These are phyloP conservation scores for Trichoderma cornu-damae DNA, from an alignment of 2,329 filamentous ascomycete genomes.

Conservation along the genomic window DNA sequence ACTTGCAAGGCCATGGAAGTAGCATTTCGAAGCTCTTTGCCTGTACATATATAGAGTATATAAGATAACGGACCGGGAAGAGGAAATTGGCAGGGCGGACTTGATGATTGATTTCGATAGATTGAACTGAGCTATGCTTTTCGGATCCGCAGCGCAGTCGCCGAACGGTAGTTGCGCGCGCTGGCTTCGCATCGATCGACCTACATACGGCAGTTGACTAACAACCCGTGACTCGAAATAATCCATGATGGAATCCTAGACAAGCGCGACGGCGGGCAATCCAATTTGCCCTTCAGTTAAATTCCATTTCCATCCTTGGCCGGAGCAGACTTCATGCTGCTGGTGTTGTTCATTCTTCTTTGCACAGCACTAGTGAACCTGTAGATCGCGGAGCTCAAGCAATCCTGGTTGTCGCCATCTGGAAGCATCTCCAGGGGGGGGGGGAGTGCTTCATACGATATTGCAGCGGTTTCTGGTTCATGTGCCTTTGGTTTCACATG, in stretches of 20 bases:
- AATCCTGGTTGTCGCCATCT: too few relatives aligned
- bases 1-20: background rate
- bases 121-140: background rate
- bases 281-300: background rate
- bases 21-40: background rate
- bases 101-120: background rate
- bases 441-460: background rate
- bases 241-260: background rate
- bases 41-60: too few relatives aligned
- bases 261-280: background rate
- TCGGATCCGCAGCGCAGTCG: background rate
- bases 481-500: too few relatives aligned
- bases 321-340: background rate
- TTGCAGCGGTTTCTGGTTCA: background rate
- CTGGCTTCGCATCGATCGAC: background rate
- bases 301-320: background rate
- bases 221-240: background rate
- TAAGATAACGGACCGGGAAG: background rate
- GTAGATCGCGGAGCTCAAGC: conserved; percentile 8
- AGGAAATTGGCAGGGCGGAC: background rate
- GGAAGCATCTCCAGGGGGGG: too few relatives aligned
- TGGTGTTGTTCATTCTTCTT: background rate
- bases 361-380: background rate
- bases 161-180: background rate
- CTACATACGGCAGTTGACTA: background rate